Base-by-base conservation (phyloP, 176 grass and related monocot genomes). In the Carex cristatella region DNA sequence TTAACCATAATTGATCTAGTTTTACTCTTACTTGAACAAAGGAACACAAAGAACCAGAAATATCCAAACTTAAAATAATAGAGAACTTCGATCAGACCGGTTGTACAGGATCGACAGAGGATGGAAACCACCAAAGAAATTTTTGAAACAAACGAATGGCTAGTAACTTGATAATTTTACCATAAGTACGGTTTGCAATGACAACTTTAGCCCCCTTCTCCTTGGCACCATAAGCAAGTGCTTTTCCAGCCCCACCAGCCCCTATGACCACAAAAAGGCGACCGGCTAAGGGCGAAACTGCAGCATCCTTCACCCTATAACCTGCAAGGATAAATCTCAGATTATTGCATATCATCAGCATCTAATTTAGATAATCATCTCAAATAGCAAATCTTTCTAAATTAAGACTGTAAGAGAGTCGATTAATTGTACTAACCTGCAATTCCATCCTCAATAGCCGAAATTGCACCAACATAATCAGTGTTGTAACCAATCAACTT, bases 391-490 rank as follows among this genome's bases (percentile, higher is more conserved):
- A 69, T 13, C 31, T 37, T 69, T 77, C 46, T 77, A 31, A 77
- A 31, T 56, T 77, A 77, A 77, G 49, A 32, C 46, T 77, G 3
- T 76, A 78, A 55, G 49, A 78, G 35, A 87, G 68, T n/a, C 48
- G 68, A 63, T 82, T 30, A 58, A 28, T 64, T 83, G 84, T 69
- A 94, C 16, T 57, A 75, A 99, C 96, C 93, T 94, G 91, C 90
- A 88, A 99, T 90, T 87, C 96, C 96, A 92, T 99, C 93, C 76
- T 99, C 96, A 70, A 99, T 95, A 79, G 96, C 96, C 79, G 96
- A 99, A 84, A 99, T 95, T 87, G 96, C 96, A 88, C 96, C 96
- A 78, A 95, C 87, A 80, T 95, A 99, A 78, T 99, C 96, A 64
- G 96, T 99, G 85, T 99, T 99, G 84, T 94, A 95, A 64, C 93